phyloP scores from a whole-genome alignment of 2,329 filamentous ascomycete genomes.

The Ophiostoma angusticollis region DNA sequence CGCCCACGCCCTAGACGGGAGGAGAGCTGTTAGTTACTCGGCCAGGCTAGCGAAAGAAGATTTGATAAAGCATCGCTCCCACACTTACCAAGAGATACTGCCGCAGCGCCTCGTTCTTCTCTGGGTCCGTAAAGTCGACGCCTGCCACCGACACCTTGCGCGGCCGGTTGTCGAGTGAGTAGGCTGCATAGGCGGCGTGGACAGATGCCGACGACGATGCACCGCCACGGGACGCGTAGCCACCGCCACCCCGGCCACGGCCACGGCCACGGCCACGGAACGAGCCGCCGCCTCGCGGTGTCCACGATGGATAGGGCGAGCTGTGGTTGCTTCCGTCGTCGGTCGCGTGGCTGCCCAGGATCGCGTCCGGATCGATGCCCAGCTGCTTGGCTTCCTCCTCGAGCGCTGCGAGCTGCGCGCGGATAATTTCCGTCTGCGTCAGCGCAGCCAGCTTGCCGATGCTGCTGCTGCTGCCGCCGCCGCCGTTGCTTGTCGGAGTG shows the following conservation, averaged over 20 bases:
- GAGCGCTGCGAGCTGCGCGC: constrained; percentile 57
- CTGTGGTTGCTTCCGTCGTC: constrained; percentile 19
- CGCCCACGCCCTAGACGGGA: constrained; percentile 51
- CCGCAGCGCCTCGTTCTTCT: constrained; percentile 55
- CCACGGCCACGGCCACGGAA: constrained; percentile 27
- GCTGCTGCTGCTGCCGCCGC: not conserved
- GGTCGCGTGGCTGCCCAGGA: constrained; percentile 11
- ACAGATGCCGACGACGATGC: constrained; percentile 28
- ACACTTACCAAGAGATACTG: constrained; percentile 55
- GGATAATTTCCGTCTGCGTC: constrained; percentile 50
- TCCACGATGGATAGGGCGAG: constrained; percentile 20
- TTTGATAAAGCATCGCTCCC: constrained; percentile 25
- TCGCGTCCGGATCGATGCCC: constrained; percentile 48
- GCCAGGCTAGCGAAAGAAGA: not conserved
- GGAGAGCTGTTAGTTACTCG: no score
- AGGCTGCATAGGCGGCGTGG: constrained; percentile 47
- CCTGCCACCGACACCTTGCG: constrained; percentile 53
- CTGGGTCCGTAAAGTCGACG: constrained; percentile 47
- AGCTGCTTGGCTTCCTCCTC: constrained; percentile 59
- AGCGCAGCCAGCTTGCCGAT: constrained; percentile 9
- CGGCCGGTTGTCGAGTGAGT: constrained; percentile 64
- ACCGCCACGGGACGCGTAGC: constrained; percentile 29
- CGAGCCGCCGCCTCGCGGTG: constrained; percentile 21
- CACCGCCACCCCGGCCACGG: constrained; percentile 24
- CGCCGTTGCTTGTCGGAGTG: not conserved